These are phyloP conservation scores for Monosporascus sp. DNA, from an alignment of 2,329 filamentous ascomycete genomes.

Conservation along the genomic window DNA sequence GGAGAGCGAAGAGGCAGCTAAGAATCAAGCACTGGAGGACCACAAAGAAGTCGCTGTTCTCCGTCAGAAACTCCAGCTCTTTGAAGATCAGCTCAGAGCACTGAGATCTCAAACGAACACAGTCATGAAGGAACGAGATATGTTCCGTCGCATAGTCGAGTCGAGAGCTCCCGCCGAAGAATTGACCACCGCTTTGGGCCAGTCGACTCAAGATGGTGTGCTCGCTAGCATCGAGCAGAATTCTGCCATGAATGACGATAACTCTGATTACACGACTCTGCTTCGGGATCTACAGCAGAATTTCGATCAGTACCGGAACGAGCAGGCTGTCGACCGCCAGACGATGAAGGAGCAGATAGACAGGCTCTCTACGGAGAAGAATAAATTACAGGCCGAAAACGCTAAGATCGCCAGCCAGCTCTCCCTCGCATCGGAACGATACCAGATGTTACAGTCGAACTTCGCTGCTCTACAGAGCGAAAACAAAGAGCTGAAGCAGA, in stretches of 20 bases:
- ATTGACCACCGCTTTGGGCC: conserved; percentile 64
- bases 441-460: conserved; percentile 85
- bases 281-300: conserved; percentile 84
- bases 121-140: conserved; percentile 92
- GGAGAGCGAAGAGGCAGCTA: conserved; percentile 81
- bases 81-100: conserved; percentile 80
- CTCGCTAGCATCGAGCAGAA: conserved; percentile 57
- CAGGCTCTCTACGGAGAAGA: conserved; percentile 75
- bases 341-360: conserved; percentile 83
- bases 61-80: conserved; percentile 65
- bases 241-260: conserved; percentile 49
- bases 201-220: conserved; percentile 60
- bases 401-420: conserved; percentile 77
- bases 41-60: conserved; percentile 70
- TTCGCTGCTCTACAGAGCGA: conserved; percentile 79
- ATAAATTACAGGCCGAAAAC: conserved; percentile 74
- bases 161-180: conserved; percentile 60
- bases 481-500: conserved; percentile 81
- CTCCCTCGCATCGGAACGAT: conserved; percentile 74
- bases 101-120: conserved; percentile 82
- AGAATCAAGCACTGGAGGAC: conserved; percentile 58
- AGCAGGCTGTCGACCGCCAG: conserved; percentile 74
- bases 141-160: conserved; percentile 92
- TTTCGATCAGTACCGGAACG: conserved; percentile 84
- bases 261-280: conserved; percentile 65